Base-by-base conservation (phyloP, 2,329 filamentous ascomycete species). In the Orbilia brochopaga region DNA sequence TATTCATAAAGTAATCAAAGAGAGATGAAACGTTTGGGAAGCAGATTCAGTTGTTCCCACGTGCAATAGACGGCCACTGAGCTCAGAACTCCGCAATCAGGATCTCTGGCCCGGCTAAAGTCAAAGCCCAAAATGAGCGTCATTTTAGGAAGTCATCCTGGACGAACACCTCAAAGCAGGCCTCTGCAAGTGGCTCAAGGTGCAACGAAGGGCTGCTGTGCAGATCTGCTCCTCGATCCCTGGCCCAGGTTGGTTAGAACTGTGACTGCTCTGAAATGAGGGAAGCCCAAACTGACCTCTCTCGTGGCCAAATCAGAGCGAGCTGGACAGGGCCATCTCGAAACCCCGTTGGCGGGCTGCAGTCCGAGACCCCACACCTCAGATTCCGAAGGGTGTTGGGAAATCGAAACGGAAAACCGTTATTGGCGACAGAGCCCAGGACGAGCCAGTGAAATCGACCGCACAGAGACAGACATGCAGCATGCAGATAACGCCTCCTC, bases 11-110 rank as follows among this genome's bases (percentile, higher is more conserved):
- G 55, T 59, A 59, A 58, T 59, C 54, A 46, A 56, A 48, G 23
- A 70, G 59, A 63, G 58, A 70, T 70, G 57, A 60, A 70, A 64
- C 66, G 54, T 56, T 48, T 40, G 59, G 66, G 21, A 64, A 27
- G 59, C 55, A 56, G 13, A 46, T 15, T 46, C 52, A 48, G 24
- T 63, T 54, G 21, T 50, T 59, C 35, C 59, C 66, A 72, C 66
- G 66, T 64, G 60, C 46, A 24, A 62, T 27, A 48, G 52, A 51
- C 37, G 19, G 23, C 11, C 11, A 13, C 46, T 23, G 46, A 60
- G 35, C 35, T 53, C 27, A 44, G 44, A n/a, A 63, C 40, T 57
- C 52, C 51, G 59, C 60, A 54, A 24, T 48, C 48, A 56, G 30
- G 57, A 50, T 46, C 44, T 57, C 44, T 55, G 6, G 52, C 46